Conservation (phyloP, 495 filamentous ascomycete genomes). For the Trichoderma erinaceum region DNA sequence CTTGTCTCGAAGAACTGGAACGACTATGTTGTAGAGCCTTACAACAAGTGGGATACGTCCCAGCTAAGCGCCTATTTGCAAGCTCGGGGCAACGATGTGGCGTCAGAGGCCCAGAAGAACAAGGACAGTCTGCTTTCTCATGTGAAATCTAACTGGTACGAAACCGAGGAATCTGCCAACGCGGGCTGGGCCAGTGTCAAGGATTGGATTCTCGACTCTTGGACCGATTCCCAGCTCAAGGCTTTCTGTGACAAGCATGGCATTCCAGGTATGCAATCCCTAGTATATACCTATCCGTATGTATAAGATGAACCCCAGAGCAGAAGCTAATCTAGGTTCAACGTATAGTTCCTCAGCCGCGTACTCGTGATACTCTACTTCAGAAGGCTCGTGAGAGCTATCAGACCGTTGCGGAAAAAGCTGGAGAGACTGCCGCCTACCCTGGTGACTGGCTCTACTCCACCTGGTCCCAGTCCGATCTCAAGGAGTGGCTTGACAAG, state of each 20-base stretch:
- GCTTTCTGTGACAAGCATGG: constrained; percentile 82
- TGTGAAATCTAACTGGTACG: constrained; percentile 66
- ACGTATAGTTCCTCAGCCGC: constrained; percentile 61
- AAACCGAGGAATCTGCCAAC: constrained; percentile 66
- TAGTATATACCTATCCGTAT: not conserved
- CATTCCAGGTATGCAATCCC: constrained; percentile 53
- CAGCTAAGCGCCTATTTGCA: constrained; percentile 61
- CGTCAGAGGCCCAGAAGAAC: constrained; percentile 54
- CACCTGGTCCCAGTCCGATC: constrained; percentile 61
- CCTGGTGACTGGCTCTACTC: constrained; percentile 96
- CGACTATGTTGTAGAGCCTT: constrained; percentile 55
- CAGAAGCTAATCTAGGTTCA: not conserved
- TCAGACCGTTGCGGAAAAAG: constrained; percentile 72
- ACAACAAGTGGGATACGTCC: constrained; percentile 62
- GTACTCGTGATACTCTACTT: constrained; percentile 76
- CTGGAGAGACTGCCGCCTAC: constrained; percentile 72
- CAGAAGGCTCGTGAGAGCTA: constrained; percentile 74
- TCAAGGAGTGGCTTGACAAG: constrained; percentile 77
- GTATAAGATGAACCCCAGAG: not conserved
- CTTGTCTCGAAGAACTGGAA: constrained; percentile 88
- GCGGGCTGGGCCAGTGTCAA: constrained; percentile 64
- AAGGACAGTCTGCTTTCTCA: constrained; percentile 60
- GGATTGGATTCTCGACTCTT: constrained; percentile 94
- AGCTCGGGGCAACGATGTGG: constrained; percentile 60
- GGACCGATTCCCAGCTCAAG: constrained; percentile 67